These are phyloP conservation scores for Podospora australis DNA, from an alignment of 495 filamentous ascomycete species.

Conservation along the genomic window DNA sequence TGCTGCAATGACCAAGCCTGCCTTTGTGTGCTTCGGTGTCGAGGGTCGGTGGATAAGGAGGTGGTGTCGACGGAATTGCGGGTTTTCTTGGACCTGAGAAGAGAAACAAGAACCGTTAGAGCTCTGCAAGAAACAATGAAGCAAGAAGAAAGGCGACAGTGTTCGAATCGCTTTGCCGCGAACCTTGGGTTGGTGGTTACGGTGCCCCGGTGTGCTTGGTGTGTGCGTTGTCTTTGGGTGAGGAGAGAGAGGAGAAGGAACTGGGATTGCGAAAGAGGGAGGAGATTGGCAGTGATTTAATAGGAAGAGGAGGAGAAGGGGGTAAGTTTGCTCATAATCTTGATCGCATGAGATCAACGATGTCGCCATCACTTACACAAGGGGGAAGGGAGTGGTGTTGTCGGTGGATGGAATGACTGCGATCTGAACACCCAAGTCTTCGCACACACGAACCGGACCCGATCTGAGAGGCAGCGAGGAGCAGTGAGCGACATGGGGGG, in stretches of 20 bases:
- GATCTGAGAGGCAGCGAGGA: constrained; percentile 1
- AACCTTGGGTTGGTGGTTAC: no score
- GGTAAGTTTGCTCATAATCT: constrained; percentile 5
- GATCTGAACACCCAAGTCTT: constrained; percentile 20
- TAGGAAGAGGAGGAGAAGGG: constrained; percentile 13
- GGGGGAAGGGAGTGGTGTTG: constrained; percentile 29
- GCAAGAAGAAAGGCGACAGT: neutral
- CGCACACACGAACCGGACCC: constrained; percentile 6
- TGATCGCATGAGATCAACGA: constrained; percentile 40
- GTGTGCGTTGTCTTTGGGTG: no score
- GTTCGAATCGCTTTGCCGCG: no score
- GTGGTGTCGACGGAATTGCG: constrained; percentile 2
- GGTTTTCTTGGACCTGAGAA: constrained; percentile 3
- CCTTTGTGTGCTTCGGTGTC: constrained; percentile 1
- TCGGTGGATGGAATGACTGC: constrained; percentile 15
- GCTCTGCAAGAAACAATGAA: neutral
- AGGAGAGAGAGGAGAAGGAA: no score
- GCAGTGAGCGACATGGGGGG: constrained; percentile 20
- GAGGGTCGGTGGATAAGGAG: neutral
- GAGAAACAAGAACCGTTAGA: neutral
- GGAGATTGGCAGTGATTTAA: no score
- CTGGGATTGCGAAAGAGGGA: no score
- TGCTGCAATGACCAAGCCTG: constrained; percentile 8
- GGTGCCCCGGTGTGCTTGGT: no score
- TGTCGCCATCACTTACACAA: constrained; percentile 35